These are phyloP conservation scores for Pestalotiopsis sp. DNA, from an alignment of 2,329 filamentous ascomycete species.

Conservation along the genomic window DNA sequence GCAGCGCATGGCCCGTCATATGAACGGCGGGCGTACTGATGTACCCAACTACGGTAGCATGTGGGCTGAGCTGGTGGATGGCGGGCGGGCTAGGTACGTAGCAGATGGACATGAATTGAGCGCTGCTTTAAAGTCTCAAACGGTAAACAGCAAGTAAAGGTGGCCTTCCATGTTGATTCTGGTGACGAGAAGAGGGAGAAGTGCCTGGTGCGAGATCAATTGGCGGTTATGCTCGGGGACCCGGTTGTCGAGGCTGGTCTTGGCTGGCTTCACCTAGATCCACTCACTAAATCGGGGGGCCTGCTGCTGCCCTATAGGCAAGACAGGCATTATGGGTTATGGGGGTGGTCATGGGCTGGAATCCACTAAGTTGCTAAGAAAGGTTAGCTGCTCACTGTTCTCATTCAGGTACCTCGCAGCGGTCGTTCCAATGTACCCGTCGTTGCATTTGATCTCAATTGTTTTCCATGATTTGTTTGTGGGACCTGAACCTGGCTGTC, in stretches of 20 bases:
- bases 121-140: not conserved
- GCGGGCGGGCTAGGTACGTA: conserved; percentile 29
- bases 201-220: not conserved
- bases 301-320: not conserved
- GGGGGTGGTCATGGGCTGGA: not conserved
- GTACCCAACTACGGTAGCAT: not conserved
- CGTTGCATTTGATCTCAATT: not conserved
- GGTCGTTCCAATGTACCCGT: not conserved
- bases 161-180: not conserved
- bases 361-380: not conserved
- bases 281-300: not conserved
- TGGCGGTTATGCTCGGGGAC: conserved; percentile 9
- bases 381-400: not conserved
- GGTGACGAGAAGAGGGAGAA: not conserved
- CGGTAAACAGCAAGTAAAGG: not conserved
- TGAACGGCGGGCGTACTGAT: not conserved
- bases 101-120: conserved; percentile 19
- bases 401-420: not conserved
- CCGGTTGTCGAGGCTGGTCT: not conserved
- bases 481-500: not conserved
- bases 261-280: not conserved
- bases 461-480: not conserved
- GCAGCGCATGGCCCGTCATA: not conserved
- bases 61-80: not conserved
- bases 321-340: not conserved